Evolutionary conservation across 2,329 filamentous ascomycete genomes (phyloP), one percentile per base, ranked within the genome.

Genomic region (Talaromyces atroroseus): DNA sequence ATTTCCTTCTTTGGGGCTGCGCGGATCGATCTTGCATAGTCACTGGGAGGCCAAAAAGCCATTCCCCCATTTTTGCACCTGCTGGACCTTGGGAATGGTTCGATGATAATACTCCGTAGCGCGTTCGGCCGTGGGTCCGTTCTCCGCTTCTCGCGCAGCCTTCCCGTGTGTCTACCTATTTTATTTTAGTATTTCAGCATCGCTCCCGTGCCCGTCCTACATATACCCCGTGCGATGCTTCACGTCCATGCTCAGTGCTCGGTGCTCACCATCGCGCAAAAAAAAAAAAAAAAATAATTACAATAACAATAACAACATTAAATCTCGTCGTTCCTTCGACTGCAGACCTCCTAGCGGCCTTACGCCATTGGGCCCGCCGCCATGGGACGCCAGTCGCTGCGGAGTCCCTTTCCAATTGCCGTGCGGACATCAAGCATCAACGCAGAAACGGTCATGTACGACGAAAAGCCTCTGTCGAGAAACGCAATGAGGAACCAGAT

Each of bases 311-410:
- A 26, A 26, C 26, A 29, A 29, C n/a, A n/a, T n/a, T n/a, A 29
- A 29, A 10, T 10, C 26, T 10, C 11, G 5, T 29, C 24, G 3
- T 26, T 26, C 7, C 26, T 8, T 8, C 26, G 3, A 29, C 26
- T 10, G n/a, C 40, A 42, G 18, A 4, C 20, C 7, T 26, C 11
- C 26, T 29, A 10, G 8, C 26, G 26, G 26, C 6, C 26, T 29
- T 7, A 26, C 18, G n/a, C 5, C n/a, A 1, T 18, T 10, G 2
- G 5, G 4, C 11, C 38, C 18, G 5, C 56, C 50, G 47, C 36
- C 42, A 61, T 61, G 59, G 59, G 53, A 16, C 58, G 57, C 14
- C 59, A 59, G 23, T 57, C 58, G 16, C 48, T 46, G 6, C 54
- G 52, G 7, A 47, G 29, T 38, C 57, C 59, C 4, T 54, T 50